Conservation (phyloP, 2,329 filamentous ascomycete species). For the Hortaea sp. region DNA sequence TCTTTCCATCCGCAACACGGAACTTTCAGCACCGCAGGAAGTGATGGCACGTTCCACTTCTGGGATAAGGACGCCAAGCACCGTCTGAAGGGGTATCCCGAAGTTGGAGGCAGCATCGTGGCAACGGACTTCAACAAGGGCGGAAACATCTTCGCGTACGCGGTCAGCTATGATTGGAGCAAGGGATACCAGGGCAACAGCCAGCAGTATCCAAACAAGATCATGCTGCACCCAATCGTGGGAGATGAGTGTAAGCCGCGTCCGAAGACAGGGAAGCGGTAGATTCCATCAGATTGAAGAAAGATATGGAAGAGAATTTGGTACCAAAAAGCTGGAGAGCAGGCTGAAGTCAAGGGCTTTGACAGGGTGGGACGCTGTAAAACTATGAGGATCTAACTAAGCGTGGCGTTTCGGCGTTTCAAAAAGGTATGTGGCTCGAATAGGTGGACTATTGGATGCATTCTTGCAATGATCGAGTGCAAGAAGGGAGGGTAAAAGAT, state of each 20-base stretch:
- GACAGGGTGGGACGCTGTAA: not conserved
- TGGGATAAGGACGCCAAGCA: conserved; percentile 62
- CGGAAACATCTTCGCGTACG: conserved; percentile 54
- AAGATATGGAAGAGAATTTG: no score
- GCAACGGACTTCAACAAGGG: conserved; percentile 83
- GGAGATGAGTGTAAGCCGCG: conserved; percentile 43
- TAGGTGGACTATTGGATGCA: no score
- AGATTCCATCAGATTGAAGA: conserved; percentile 6
- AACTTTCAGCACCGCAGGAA: conserved; percentile 95
- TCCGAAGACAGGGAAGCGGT: conserved; percentile 39
- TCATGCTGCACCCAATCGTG: conserved; percentile 40
- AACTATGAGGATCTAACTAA: not conserved
- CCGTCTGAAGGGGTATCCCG: conserved; percentile 53
- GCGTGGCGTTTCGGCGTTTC: not conserved
- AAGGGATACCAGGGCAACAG: conserved; percentile 87
- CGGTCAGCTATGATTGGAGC: conserved; percentile 95
- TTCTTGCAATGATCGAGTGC: no score
- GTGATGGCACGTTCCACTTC: conserved; percentile 93
- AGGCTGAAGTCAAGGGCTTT: not conserved
- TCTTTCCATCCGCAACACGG: conserved; percentile 94
- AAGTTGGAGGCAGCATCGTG: conserved; percentile 66
- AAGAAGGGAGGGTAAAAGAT: no score
- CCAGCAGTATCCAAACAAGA: conserved; percentile 42
- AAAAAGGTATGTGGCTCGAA: not conserved
- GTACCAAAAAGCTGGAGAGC: no score